Percentiles rank a stretch among this genome's conserved stretches.
Conservation (phyloP, 495 filamentous ascomycete genomes). For the Collariella sp. region DNA sequence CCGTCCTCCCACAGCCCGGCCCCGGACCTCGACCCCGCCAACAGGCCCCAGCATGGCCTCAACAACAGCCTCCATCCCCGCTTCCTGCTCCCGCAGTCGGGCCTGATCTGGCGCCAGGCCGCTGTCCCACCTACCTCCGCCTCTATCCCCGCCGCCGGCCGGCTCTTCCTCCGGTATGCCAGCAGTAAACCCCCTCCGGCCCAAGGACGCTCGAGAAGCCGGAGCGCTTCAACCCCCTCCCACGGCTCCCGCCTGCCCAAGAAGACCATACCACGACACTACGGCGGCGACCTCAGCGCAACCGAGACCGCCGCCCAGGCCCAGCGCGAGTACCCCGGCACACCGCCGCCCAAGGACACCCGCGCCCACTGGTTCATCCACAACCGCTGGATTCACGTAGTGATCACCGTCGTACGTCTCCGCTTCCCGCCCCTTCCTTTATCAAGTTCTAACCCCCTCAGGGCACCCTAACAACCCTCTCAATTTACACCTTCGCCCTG, state of each 20-base stretch:
- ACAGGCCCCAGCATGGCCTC: conserved; percentile 24
- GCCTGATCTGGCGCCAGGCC: conserved; percentile 37
- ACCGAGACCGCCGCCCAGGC: conserved; percentile 53
- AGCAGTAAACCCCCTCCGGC: conserved; percentile 1
- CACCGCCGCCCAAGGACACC: conserved; percentile 68
- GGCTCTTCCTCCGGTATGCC: conserved; percentile 11
- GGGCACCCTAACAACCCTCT: conserved; percentile 61
- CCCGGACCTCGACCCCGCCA: not conserved
- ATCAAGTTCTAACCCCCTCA: conserved; percentile 18
- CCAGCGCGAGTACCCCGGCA: conserved; percentile 64
- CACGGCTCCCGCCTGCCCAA: conserved; percentile 56
- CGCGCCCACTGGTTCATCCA: conserved; percentile 69
- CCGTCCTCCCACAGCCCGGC: not conserved
- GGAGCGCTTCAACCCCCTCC: conserved; percentile 75
- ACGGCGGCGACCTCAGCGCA: conserved; percentile 54
- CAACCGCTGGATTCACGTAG: conserved; percentile 62
- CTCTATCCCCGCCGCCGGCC: not conserved
- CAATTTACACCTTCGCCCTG: conserved; percentile 55
- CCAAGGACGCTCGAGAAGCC: conserved; percentile 64
- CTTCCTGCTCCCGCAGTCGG: conserved; percentile 44
- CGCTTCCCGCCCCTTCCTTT: not conserved
- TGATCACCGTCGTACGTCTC: conserved; percentile 62
- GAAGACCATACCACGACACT: conserved; percentile 47
- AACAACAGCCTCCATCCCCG: conserved; percentile 38
- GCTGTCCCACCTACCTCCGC: not conserved